Evolutionary conservation across 2,329 filamentous ascomycete genomes (phyloP), one percentile per base, ranked within the genome.

Genomic region (Penicillium sp.): DNA sequence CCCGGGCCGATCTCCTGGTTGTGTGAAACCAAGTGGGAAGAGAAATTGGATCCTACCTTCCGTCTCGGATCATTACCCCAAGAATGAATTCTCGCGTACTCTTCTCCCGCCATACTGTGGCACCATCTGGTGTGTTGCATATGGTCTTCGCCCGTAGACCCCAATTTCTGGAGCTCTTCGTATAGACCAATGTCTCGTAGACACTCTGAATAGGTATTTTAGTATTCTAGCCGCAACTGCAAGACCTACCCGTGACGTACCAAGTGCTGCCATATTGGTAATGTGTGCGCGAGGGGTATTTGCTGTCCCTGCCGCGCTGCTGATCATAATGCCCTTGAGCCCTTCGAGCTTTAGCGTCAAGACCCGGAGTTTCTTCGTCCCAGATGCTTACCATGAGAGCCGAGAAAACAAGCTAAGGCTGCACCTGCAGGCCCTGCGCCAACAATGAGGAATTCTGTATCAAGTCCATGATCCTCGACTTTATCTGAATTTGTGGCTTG

Each of bases 211-310:
- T 9, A 15, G 3, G 41, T n/a, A 17, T 24, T 10, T 44, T 22
- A 46, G 19, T 6, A 43, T 21, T 17, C 13, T 8, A 15, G 5
- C 29, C 28, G 10, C 9, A 32, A 22, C 9, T 24, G 21, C 2
- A 2, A 6, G 5, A 28, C 2, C 1, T 4, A 7, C 9, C 5
- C 15, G n/a, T 8, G 26, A 56, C 55, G 53, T 34, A 64, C 61
- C 61, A 17, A 78, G 60, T 0, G 77, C 77, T 0, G 77, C 78
- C 63, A 76, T 77, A 59, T 82, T 83, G 38, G 76, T 81, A 49
- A 82, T 79, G 59, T 83, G 80, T 0, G 79, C 80, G 24, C 80
- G 68, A 1, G 80, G 80, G 1, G 78, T 81, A 49, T 77, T 68
- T 1, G 79, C 77, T 1, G 75, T 79, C 3, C 73, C 72, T 0